These are phyloP conservation scores for Aspergillus versicolor DNA, from an alignment of 2,329 filamentous ascomycete species.

Conservation along the genomic window DNA sequence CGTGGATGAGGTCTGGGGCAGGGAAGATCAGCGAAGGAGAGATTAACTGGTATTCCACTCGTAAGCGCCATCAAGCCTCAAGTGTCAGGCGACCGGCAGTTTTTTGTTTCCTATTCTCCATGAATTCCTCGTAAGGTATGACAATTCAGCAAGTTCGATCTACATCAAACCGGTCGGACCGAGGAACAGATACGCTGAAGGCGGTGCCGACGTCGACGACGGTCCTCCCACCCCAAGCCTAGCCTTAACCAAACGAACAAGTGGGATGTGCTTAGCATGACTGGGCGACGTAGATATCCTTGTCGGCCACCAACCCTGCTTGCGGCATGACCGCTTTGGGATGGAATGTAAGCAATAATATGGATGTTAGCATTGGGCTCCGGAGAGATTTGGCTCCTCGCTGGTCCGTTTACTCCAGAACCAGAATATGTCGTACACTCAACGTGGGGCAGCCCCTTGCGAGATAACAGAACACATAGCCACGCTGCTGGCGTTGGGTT, in stretches of 20 bases:
- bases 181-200: neutral
- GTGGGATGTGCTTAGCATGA: neutral
- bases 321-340: neutral
- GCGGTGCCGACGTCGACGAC: neutral
- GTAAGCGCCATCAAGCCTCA: neutral
- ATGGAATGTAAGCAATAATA: neutral
- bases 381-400: neutral
- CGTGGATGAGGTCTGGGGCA: conserved; percentile 88
- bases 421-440: too few species aligned
- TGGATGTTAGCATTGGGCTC: neutral
- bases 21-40: conserved; percentile 39
- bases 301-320: neutral
- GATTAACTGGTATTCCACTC: conserved; percentile 23
- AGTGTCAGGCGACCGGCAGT: too few species aligned
- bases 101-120: neutral
- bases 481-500: neutral
- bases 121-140: neutral
- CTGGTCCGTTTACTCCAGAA: neutral
- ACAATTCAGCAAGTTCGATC: neutral
- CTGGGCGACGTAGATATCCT: neutral
- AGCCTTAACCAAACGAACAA: neutral
- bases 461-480: neutral
- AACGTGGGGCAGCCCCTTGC: neutral
- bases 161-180: neutral
- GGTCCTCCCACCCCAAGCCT: neutral